These are phyloP conservation scores for Phaeoacremonium minimum DNA, from an alignment of 2,329 filamentous ascomycete species.

Conservation along the genomic window DNA sequence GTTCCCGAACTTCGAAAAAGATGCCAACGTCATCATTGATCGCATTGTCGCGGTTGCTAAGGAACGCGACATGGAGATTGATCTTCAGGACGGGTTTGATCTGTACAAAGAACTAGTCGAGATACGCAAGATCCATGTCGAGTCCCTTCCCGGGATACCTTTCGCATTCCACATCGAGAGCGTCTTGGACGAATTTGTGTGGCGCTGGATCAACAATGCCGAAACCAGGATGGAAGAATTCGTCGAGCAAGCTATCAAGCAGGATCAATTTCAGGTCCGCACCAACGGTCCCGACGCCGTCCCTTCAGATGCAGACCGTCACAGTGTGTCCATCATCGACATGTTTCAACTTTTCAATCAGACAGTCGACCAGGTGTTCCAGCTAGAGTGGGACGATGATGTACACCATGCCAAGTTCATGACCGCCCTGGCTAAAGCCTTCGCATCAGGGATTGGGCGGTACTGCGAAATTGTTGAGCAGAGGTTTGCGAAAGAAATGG, in stretches of 20 bases:
- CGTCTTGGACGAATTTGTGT: conserved; percentile 85
- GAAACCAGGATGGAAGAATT: conserved; percentile 77
- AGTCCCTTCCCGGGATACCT: conserved; percentile 65
- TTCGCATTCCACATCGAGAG: conserved; percentile 89
- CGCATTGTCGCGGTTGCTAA: conserved; percentile 73
- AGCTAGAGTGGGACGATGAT: conserved; percentile 89
- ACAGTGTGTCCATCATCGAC: conserved; percentile 90
- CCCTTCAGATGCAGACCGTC: conserved; percentile 74
- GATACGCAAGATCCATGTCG: conserved; percentile 75
- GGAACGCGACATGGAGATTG: conserved; percentile 68
- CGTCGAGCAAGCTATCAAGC: conserved; percentile 86
- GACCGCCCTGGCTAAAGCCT: conserved; percentile 83
- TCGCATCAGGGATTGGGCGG: conserved; percentile 74
- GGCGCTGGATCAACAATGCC: conserved; percentile 85
- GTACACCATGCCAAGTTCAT: conserved; percentile 95
- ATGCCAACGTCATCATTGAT: conserved; percentile 79
- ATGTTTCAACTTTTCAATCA: conserved; percentile 93
- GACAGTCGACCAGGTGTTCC: conserved; percentile 78
- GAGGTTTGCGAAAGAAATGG: conserved; percentile 87
- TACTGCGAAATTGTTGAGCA: conserved; percentile 92
- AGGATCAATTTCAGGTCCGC: conserved; percentile 79
- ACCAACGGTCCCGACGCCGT: conserved; percentile 58
- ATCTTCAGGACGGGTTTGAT: conserved; percentile 89
- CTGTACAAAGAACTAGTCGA: conserved; percentile 85
- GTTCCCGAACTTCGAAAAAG: conserved; percentile 85